A percentile compares a stretch with the other conserved stretches of the same genome.
phyloP scores from a whole-genome alignment of 2,329 filamentous ascomycete genomes.

The Trichoderma cornu-damae region DNA sequence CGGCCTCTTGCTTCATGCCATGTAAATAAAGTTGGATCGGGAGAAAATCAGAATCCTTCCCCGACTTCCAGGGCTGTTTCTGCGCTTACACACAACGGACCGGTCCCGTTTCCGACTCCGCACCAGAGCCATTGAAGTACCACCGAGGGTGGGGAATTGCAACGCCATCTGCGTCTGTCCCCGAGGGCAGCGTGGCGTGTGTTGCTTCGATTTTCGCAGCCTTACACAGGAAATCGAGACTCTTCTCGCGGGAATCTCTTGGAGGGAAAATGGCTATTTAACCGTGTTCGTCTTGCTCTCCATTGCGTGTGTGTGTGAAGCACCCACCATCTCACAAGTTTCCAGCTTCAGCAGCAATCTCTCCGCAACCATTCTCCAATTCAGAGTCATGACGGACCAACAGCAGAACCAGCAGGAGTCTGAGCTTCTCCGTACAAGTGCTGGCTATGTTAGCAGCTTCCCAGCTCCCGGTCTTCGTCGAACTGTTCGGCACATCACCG shows the following conservation, averaged over 20 bases:
- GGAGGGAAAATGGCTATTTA: not conserved
- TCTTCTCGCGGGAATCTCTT: not conserved
- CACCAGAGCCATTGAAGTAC: not conserved
- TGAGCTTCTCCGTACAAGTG: not conserved
- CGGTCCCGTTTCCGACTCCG: not conserved
- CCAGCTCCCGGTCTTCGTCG: constrained; percentile 20
- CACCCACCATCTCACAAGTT: no score
- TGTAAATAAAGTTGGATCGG: not conserved
- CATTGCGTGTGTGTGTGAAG: not conserved
- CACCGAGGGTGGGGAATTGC: not conserved
- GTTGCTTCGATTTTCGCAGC: not conserved
- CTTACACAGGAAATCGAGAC: not conserved
- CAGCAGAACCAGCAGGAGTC: not conserved
- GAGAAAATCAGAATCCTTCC: not conserved
- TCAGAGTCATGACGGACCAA: not conserved
- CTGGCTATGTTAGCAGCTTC: constrained; percentile 13
- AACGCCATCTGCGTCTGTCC: not conserved
- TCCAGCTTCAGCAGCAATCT: not conserved
- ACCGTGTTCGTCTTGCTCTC: not conserved
- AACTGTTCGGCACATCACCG: constrained; percentile 20
- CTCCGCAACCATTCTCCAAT: no score
- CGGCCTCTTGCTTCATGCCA: not conserved
- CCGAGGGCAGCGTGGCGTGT: not conserved
- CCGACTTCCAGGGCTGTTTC: not conserved
- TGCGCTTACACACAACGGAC: not conserved